Base-by-base conservation (phyloP, 208 protist genomes). In the Blechomonas ayalai region DNA sequence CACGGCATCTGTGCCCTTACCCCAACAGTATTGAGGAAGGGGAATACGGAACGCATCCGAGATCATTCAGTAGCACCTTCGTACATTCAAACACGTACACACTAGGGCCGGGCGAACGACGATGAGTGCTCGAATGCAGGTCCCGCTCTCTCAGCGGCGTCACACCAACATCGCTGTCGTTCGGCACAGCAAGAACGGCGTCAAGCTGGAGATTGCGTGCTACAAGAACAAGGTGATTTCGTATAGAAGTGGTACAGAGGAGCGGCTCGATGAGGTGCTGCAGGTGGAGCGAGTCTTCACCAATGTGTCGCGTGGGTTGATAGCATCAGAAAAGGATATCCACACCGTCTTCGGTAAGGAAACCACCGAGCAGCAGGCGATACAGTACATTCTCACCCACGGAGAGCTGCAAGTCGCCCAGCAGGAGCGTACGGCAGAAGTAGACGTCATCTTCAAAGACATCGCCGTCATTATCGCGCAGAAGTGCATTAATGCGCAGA, bases 391-490 rank as follows among this genome's bases (percentile, higher is more conserved):
- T 60, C 73, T 99, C 4, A 59, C 85, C 6, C 96, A 97, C 48
- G 97, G 97, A 1, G 95, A 98, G 53, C 57, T 99, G 24, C 97
- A 99, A 62, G 95, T 99, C 5, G 95, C 95, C 6, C 90, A 96
- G 39, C 94, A 97, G 53, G 97, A 99, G 71, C 82, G 97, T n/a
- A 72, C 73, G 19, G 70, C 76, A 10, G 79, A 98, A 48, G 70
- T 95, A 20, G 95, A 97, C 19, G 77, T 85, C 32, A 86, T 95
- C 46, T 97, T 97, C 54, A 93, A 94, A 35, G 97, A 99, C 41
- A 94, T 99, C 33, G 92, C 92, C 8, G 72, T 90, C 1, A 97
- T 98, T 29, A 96, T 99, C 15, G 80, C 93, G 0, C 92, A 97
- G 20, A 97, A 97, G 71, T 97, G 95, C 58, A 65, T 98, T 19